Evolutionary conservation across 345 rosid genomes (phyloP).

Genomic region (Salix arbutifolia): DNA sequence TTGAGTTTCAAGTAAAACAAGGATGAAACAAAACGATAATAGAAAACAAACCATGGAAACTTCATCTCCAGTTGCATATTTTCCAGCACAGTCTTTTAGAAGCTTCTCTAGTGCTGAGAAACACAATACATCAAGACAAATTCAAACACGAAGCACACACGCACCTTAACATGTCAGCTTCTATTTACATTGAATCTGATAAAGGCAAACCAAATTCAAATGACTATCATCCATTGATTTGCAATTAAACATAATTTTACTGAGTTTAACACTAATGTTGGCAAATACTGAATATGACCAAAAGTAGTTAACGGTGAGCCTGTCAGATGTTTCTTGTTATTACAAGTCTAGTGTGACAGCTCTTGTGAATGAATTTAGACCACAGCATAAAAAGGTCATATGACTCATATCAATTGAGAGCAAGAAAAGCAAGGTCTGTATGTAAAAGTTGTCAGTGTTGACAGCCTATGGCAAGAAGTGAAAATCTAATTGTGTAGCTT

Average conservation of each 20-base stretch:
- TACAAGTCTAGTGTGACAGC: too few relatives aligned
- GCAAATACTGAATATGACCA: neutral
- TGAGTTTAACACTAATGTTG: neutral
- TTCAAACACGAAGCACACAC: neutral
- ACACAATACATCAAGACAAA: constrained; percentile 9
- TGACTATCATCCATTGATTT: neutral
- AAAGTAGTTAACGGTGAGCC: neutral
- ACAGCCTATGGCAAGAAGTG: too few relatives aligned
- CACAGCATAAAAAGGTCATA: too few relatives aligned
- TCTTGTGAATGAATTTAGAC: too few relatives aligned
- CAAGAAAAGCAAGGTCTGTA: too few relatives aligned
- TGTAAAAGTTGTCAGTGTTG: too few relatives aligned
- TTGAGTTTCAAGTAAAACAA: neutral
- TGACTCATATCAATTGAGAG: too few relatives aligned
- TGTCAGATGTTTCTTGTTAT: neutral
- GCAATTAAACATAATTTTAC: neutral
- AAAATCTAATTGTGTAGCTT: too few relatives aligned
- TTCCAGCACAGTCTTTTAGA: constrained; percentile 54
- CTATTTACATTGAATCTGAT: neutral
- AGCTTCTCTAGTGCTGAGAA: constrained; percentile 69
- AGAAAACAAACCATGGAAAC: constrained; percentile 51
- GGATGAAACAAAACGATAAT: neutral
- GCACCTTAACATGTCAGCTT: too few relatives aligned
- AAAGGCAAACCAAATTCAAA: neutral
- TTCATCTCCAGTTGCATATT: constrained; percentile 72